A percentile compares a stretch with the other conserved stretches of the same genome.
These are phyloP conservation scores for Orbilia quercus DNA, from an alignment of 2,329 filamentous ascomycete genomes.

Conservation along the genomic window DNA sequence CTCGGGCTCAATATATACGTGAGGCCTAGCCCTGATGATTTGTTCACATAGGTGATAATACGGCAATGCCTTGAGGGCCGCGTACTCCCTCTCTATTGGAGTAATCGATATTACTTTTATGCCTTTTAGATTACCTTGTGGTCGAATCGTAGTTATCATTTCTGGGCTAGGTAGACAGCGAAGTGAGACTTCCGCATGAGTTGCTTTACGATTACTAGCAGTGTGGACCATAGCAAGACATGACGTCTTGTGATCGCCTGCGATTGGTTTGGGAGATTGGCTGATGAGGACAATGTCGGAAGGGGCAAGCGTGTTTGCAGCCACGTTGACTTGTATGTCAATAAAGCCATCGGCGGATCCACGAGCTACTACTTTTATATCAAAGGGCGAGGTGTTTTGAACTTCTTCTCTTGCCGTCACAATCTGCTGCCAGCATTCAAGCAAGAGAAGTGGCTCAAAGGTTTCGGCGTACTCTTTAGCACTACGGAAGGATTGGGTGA, in stretches of 20 bases:
- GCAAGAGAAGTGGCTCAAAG: conserved; percentile 87
- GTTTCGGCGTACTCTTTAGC: conserved; percentile 84
- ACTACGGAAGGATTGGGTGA: conserved; percentile 80
- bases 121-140: conserved; percentile 41
- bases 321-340: conserved; percentile 86
- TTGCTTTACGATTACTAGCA: conserved; percentile 79
- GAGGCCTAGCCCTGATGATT: conserved; percentile 87
- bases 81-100: conserved; percentile 94
- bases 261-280: conserved; percentile 76
- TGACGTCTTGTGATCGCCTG: conserved; percentile 74
- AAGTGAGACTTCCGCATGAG: conserved; percentile 83
- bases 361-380: conserved; percentile 86
- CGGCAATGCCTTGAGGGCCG: conserved; percentile 86
- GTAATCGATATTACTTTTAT: conserved; percentile 70
- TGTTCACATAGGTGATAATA: conserved; percentile 97
- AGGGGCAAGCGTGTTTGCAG: conserved; percentile 77
- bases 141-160: conserved; percentile 32
- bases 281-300: conserved; percentile 89
- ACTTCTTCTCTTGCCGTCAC: conserved; percentile 86
- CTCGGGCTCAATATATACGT: conserved; percentile 83
- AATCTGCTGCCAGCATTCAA: conserved; percentile 96
- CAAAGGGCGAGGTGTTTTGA: conserved; percentile 80
- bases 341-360: conserved; percentile 92
- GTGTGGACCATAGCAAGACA: conserved; percentile 87
- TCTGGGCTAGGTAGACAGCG: conserved; percentile 73